Evolutionary conservation across 2,329 filamentous ascomycete genomes (phyloP), one percentile per base, ranked within the genome.

Genomic region (Fusarium hainanense): DNA sequence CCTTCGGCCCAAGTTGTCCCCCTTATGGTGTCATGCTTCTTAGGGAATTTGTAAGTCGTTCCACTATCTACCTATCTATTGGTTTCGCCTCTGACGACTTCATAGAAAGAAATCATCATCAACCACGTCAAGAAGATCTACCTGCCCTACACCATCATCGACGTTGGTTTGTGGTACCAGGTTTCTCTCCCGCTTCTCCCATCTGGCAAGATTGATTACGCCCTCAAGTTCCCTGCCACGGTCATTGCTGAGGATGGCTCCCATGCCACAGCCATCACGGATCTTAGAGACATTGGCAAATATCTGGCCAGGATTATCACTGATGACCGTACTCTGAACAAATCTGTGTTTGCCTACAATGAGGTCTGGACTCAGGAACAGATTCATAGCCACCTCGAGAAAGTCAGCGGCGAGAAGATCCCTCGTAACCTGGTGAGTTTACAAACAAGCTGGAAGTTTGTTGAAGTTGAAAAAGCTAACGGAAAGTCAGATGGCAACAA

Each of bases 151-250:
- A 89, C 87, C 8, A 78, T 86, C 70, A 83, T 89, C 51, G 87
- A 89, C 65, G 82, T 88, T 14, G 87, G 87, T n/a, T 87, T 80
- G 79, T 89, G 87, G 87, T 85, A 86, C 71, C 85, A 88, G 69
- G 68, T 85, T 30, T 77, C 78, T 27, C 30, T 74, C 4, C 77
- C 76, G 0, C 27, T 54, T 21, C 54, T 79, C 0, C 72, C 76
- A 6, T 79, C 77, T 8, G 77, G 76, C 2, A 73, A 67, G 8
- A 76, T 71, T 18, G 68, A 71, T 42, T 69, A 71, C 32, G 79
- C 79, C 23, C 73, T 81, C 62, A 74, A 77, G 6, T 70, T 75
- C 0, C 74, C 77, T 3, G 76, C 78, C 21, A 75, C 79, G 34
- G 75, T 77, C 40, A 79, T 87, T 20, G 75, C 78, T 25, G 85